Conservation (phyloP, 1,139 yeast species). For the Geotrichum aggregatum region DNA sequence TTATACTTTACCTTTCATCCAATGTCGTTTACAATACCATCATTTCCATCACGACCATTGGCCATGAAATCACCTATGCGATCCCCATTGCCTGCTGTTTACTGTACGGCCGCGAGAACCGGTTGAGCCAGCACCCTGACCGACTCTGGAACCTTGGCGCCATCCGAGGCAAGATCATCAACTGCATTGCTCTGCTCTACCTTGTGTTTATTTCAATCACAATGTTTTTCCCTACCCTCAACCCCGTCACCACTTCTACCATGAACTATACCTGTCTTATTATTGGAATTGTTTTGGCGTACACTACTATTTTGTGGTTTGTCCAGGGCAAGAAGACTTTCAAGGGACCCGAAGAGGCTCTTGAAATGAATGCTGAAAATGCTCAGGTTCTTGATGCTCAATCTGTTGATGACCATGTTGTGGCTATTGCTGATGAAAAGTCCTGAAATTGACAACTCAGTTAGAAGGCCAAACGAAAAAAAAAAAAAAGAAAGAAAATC, state of each 20-base stretch:
- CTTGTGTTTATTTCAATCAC: constrained; percentile 16
- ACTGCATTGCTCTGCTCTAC: constrained; percentile 10
- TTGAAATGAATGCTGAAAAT: not conserved
- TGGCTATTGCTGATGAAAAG: not conserved
- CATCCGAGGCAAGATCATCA: constrained; percentile 2
- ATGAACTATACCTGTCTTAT: constrained; percentile 19
- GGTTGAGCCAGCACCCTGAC: not conserved
- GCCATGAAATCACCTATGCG: constrained; percentile 17
- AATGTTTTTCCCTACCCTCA: constrained; percentile 18
- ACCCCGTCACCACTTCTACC: constrained; percentile 17
- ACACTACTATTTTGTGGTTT: constrained; percentile 15
- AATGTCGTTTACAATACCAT: constrained; percentile 18
- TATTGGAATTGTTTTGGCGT: constrained; percentile 14
- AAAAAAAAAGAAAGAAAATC: not conserved
- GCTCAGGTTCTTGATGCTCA: not conserved
- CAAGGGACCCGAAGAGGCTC: constrained; percentile 14
- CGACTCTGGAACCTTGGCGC: constrained; percentile 18
- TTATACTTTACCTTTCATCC: constrained; percentile 13
- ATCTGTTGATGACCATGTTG: not conserved
- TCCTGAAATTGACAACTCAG: not conserved
- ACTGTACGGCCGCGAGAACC: constrained; percentile 11
- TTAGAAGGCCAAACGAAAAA: not conserved
- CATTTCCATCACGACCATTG: constrained; percentile 17
- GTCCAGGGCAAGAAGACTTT: constrained; percentile 16
- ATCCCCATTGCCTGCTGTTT: constrained; percentile 17